phyloP scores from a whole-genome alignment of 805 yeast genomes.

The Metschnikowia rubicola region DNA sequence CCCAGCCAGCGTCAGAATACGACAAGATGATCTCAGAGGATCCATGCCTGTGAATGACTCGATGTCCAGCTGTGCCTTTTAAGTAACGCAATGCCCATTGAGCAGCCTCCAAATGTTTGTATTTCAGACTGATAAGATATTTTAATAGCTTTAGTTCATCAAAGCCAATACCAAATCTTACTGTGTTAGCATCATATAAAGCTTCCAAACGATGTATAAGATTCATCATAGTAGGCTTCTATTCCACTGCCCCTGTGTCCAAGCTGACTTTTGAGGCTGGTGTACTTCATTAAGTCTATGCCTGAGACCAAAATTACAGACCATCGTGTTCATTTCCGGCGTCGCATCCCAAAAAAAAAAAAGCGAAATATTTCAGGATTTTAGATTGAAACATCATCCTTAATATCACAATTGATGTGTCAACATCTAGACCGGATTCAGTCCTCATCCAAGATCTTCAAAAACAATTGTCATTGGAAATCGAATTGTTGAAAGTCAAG shows the following conservation, averaged over 20 bases:
- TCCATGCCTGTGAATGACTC: background rate
- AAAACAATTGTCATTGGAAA: too few relatives aligned
- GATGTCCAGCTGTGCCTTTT: background rate
- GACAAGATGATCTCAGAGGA: background rate
- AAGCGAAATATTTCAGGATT: too few relatives aligned
- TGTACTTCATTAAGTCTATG: too few relatives aligned
- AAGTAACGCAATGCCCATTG: background rate
- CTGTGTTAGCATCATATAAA: slow-evolving; percentile 4
- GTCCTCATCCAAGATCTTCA: too few relatives aligned
- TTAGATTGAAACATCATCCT: too few relatives aligned
- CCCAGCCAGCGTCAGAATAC: background rate
- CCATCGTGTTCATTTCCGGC: too few relatives aligned
- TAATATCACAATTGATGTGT: background rate
- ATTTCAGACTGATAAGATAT: background rate
- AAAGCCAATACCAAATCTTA: slow-evolving; percentile 2
- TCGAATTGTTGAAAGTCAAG: too few relatives aligned
- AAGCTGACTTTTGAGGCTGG: background rate
- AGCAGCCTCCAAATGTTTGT: background rate
- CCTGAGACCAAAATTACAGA: too few relatives aligned
- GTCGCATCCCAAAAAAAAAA: too few relatives aligned
- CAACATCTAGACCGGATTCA: slow-evolving; percentile 46
- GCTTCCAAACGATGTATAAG: slow-evolving; percentile 2
- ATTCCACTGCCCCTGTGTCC: background rate
- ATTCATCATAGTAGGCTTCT: background rate
- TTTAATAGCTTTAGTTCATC: background rate